These are phyloP conservation scores for Diphasiastrum complanatum DNA, from an alignment of 83 land plant species.

Conservation along the genomic window DNA sequence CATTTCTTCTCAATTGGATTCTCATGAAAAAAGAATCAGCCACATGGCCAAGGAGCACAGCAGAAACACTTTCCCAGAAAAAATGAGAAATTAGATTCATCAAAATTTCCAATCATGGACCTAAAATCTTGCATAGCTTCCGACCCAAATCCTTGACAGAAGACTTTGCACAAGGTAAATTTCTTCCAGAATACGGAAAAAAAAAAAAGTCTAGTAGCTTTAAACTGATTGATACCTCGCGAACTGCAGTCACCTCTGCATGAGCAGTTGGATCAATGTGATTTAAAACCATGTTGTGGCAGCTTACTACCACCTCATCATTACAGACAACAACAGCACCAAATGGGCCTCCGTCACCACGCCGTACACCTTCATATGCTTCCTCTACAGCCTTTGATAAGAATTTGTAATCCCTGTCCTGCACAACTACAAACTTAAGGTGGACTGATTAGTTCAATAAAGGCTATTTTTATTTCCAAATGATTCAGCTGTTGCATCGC, in stretches of 20 bases:
- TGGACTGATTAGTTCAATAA: no score
- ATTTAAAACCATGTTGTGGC: slow-evolving; percentile 88
- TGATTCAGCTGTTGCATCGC: no score
- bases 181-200: background rate
- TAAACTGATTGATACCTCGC: slow-evolving; percentile 87
- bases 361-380: slow-evolving; percentile 80
- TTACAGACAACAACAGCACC: slow-evolving; percentile 86
- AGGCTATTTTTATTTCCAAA: no score
- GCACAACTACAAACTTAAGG: slow-evolving; percentile 50
- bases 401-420: slow-evolving; percentile 81
- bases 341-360: slow-evolving; percentile 95
- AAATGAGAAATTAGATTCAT: no score
- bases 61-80: no score
- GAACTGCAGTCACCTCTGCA: slow-evolving; percentile 94
- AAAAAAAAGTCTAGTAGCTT: no score
- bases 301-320: slow-evolving; percentile 70
- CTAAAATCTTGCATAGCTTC: background rate
- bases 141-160: background rate
- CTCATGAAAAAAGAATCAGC: no score
- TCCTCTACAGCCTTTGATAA: slow-evolving; percentile 83
- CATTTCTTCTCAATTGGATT: no score
- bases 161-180: background rate
- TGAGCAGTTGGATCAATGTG: slow-evolving; percentile 91
- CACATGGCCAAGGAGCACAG: no score
- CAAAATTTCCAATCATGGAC: no score